Conservation (phyloP, 495 filamentous ascomycete species). For the Penicillium fimorum region DNA sequence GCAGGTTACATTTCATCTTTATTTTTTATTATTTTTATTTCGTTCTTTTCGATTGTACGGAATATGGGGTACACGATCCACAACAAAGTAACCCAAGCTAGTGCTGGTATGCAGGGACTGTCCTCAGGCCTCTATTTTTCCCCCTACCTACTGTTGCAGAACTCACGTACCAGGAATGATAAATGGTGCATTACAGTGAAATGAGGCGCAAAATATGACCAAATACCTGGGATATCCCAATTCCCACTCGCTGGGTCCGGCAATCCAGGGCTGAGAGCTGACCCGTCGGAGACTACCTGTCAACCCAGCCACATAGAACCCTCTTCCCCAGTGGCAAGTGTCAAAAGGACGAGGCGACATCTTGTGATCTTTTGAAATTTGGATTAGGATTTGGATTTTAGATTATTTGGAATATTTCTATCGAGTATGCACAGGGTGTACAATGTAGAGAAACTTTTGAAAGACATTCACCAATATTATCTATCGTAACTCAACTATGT, state of each 20-base stretch:
- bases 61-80: constrained; percentile 6
- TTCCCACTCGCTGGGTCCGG: constrained; percentile 1
- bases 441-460: neutral
- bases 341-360: constrained; percentile 8
- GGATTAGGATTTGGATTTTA: neutral
- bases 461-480: constrained; percentile 8
- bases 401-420: constrained; percentile 6
- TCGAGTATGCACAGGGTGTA: constrained; percentile 1
- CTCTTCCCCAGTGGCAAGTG: constrained; percentile 6
- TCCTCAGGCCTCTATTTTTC: constrained; percentile 12
- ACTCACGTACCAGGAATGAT: constrained; percentile 9
- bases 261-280: constrained; percentile 4
- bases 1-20: neutral
- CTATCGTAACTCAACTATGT: neutral
- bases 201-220: constrained; percentile 12
- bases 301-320: neutral
- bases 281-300: constrained; percentile 10
- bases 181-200: constrained; percentile 4
- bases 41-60: neutral
- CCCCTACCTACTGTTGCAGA: constrained; percentile 8
- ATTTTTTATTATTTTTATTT: neutral
- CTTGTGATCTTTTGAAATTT: neutral
- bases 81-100: constrained; percentile 7
- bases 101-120: constrained; percentile 28
- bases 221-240: constrained; percentile 1